Percentiles rank a stretch among this genome's conserved stretches.
These are phyloP conservation scores for Solanum ossicruentum DNA, from an alignment of 257 asterid species.

Conservation along the genomic window DNA sequence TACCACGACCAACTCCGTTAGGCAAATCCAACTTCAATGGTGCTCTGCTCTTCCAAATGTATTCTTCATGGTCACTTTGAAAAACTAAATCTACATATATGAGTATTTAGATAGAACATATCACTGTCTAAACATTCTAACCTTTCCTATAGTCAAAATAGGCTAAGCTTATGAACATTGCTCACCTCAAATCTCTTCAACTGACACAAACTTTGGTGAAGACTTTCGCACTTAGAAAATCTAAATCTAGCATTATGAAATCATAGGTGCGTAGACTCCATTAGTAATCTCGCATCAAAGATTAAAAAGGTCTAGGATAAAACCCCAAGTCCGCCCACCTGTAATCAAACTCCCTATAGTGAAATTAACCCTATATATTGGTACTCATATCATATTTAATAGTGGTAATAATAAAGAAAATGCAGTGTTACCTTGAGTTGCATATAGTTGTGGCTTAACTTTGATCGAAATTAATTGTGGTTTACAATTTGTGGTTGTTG, in stretches of 20 bases:
- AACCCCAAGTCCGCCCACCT: not conserved
- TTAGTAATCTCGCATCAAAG: not conserved
- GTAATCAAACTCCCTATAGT: not conserved
- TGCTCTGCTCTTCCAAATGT: not conserved
- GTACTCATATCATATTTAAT: not conserved
- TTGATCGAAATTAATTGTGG: not conserved
- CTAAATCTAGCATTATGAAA: not conserved
- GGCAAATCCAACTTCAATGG: not conserved
- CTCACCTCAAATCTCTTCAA: not conserved
- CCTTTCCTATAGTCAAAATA: not conserved
- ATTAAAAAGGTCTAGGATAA: not conserved
- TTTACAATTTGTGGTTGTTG: not conserved
- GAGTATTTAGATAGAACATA: not conserved
- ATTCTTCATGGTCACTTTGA: not conserved
- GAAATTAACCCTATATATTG: not conserved
- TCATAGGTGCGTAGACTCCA: not conserved
- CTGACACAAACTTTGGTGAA: not conserved
- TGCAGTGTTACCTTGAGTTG: not conserved
- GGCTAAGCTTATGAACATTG: not conserved
- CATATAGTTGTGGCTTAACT: not conserved
- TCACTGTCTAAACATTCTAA: not conserved
- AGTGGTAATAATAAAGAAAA: not conserved
- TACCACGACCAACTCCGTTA: not conserved
- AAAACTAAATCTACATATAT: not conserved
- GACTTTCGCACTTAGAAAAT: not conserved